Evolutionary conservation across 352 stramenopile genomes (phyloP).

Genomic region (Pythium pyrilobum): DNA sequence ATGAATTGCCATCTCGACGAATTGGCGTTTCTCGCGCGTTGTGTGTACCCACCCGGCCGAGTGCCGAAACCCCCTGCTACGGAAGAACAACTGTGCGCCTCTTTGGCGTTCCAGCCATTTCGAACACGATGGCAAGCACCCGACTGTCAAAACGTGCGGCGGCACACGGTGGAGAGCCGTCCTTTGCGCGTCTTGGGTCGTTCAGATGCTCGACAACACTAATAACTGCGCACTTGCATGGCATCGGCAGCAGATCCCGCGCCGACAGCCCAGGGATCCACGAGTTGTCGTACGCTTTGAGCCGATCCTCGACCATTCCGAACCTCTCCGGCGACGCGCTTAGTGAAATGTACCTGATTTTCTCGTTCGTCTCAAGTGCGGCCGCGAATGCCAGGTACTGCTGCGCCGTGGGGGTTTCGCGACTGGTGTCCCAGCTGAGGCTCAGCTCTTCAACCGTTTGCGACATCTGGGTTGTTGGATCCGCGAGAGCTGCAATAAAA

Average conservation of each 20-base stretch:
- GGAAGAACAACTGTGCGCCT: constrained; percentile 1
- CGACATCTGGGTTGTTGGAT: not conserved
- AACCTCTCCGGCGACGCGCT: not conserved
- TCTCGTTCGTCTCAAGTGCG: constrained; percentile 1
- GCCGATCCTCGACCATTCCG: not conserved
- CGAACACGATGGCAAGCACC: not conserved
- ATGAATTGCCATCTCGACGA: no score
- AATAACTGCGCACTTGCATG: constrained; percentile 1
- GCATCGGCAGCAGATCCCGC: not conserved
- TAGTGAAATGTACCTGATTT: not conserved
- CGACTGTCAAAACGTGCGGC: constrained; percentile 4
- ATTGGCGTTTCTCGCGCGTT: no score
- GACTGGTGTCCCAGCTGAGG: not conserved
- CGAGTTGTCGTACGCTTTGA: not conserved
- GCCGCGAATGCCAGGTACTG: not conserved
- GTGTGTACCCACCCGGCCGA: no score
- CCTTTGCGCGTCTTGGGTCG: not conserved
- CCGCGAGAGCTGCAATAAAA: not conserved
- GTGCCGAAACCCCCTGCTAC: no score
- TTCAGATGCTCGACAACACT: constrained; percentile 3
- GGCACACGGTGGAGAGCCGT: not conserved
- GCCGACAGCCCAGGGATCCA: not conserved
- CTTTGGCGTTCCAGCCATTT: constrained; percentile 1
- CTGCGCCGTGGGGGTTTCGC: not conserved
- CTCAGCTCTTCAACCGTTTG: not conserved